A percentile compares a stretch with the other conserved stretches of the same genome.
phyloP scores from a whole-genome alignment of 805 yeast species.

The Lachancea meyersii region DNA sequence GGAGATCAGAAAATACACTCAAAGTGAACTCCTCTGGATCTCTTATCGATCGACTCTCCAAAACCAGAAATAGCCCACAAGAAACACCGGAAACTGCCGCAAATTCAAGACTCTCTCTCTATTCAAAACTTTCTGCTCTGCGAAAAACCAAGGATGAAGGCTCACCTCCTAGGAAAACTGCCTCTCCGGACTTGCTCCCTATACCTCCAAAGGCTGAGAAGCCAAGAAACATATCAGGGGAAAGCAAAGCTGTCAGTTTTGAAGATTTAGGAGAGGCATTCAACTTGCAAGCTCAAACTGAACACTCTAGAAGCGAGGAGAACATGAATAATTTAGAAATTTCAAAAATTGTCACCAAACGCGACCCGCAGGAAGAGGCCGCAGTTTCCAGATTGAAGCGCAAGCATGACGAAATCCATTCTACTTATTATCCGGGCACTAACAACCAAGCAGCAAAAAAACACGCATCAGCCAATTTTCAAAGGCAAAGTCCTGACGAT shows the following conservation, averaged over 20 bases:
- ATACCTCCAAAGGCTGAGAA: not conserved
- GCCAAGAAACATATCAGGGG: not conserved
- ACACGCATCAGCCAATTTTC: slow-evolving; percentile 46
- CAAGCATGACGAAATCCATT: slow-evolving; percentile 24
- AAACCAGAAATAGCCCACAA: not conserved
- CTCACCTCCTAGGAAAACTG: not conserved
- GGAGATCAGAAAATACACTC: not conserved
- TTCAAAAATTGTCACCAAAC: not conserved
- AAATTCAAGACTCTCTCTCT: not conserved
- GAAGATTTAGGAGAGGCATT: not conserved
- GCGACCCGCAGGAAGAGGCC: not conserved
- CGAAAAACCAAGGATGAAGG: not conserved
- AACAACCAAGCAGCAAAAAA: slow-evolving; percentile 36
- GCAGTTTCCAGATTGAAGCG: slow-evolving; percentile 13
- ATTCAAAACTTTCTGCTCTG: not conserved
- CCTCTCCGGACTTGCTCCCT: not conserved
- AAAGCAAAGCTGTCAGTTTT: not conserved
- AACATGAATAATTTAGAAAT: too few species aligned
- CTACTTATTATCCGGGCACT: slow-evolving; percentile 37
- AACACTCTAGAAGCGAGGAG: too few species aligned
- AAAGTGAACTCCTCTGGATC: not conserved
- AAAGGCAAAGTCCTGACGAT: slow-evolving; percentile 81
- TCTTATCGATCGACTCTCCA: not conserved
- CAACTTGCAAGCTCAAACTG: not conserved
- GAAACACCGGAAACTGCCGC: not conserved